Conservation (phyloP, 2,329 filamentous ascomycete genomes). For the Colletotrichum sp. region DNA sequence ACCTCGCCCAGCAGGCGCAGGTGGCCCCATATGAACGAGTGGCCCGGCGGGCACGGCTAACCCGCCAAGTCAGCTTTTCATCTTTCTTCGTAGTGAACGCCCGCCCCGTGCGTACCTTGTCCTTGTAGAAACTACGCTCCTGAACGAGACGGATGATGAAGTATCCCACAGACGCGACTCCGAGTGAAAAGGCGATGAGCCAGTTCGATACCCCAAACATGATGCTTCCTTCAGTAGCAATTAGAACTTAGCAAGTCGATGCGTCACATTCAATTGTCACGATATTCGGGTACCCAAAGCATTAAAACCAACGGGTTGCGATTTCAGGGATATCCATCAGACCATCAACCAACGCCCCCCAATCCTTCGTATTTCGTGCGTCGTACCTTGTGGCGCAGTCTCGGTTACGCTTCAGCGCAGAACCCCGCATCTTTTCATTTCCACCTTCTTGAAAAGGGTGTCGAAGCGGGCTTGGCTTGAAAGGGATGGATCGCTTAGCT, state of each 20-base stretch:
- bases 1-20: slow-evolving; percentile 21
- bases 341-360: not conserved
- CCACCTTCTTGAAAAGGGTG: not conserved
- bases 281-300: accelerated
- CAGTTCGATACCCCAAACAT: slow-evolving; percentile 2
- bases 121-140: slow-evolving; percentile 3
- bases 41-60: slow-evolving; percentile 9
- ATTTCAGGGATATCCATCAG: not conserved
- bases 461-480: not conserved
- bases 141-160: not conserved
- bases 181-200: not conserved
- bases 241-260: no score
- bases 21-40: slow-evolving; percentile 25
- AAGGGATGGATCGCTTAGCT: not conserved
- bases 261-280: not conserved
- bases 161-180: not conserved
- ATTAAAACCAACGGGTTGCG: not conserved
- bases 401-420: not conserved
- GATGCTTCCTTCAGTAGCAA: not conserved
- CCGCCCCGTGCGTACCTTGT: not conserved
- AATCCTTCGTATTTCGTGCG: not conserved
- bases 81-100: not conserved
- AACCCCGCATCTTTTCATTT: not conserved
- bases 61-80: not conserved
- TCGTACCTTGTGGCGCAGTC: not conserved